Evolutionary conservation across 768 basidiomycete genomes (phyloP).

Genomic region (Hericium erinaceus): DNA sequence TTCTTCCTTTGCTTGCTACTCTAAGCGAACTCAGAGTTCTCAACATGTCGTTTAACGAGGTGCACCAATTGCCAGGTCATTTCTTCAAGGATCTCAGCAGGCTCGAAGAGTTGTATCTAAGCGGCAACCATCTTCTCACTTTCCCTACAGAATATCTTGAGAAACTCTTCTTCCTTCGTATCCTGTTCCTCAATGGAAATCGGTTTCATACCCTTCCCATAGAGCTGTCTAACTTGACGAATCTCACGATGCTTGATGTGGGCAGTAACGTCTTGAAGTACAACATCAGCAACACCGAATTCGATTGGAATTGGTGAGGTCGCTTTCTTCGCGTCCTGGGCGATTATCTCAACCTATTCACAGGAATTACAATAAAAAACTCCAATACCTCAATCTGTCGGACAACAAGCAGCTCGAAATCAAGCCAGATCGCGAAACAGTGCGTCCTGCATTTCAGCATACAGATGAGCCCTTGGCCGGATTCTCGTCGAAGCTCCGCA

Average conservation of each 20-base stretch:
- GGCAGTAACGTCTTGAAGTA: conserved; percentile 92
- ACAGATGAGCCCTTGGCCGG: conserved; percentile 44
- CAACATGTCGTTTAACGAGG: conserved; percentile 94
- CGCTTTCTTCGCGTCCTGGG: neutral
- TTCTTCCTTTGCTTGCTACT: conserved; percentile 62
- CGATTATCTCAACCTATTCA: neutral
- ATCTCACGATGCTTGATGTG: conserved; percentile 76
- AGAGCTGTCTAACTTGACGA: conserved; percentile 77
- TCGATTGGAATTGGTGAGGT: conserved; percentile 96
- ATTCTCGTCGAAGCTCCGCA: conserved; percentile 38
- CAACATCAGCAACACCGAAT: conserved; percentile 97
- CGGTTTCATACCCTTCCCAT: conserved; percentile 85
- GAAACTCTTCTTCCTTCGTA: conserved; percentile 51
- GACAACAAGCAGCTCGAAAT: conserved; percentile 96
- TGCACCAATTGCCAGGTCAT: conserved; percentile 73
- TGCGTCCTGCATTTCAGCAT: conserved; percentile 76
- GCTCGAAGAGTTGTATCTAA: conserved; percentile 84
- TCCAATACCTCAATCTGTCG: conserved; percentile 91
- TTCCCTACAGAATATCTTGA: conserved; percentile 86
- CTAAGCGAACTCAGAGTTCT: conserved; percentile 72
- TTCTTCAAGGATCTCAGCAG: conserved; percentile 67
- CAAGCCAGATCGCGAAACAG: conserved; percentile 51
- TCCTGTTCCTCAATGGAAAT: conserved; percentile 90
- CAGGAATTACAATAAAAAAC: conserved; percentile 94
- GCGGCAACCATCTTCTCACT: conserved; percentile 88